These are phyloP conservation scores for Fusarium nisikadoi DNA, from an alignment of 2,329 filamentous ascomycete genomes.

Conservation along the genomic window DNA sequence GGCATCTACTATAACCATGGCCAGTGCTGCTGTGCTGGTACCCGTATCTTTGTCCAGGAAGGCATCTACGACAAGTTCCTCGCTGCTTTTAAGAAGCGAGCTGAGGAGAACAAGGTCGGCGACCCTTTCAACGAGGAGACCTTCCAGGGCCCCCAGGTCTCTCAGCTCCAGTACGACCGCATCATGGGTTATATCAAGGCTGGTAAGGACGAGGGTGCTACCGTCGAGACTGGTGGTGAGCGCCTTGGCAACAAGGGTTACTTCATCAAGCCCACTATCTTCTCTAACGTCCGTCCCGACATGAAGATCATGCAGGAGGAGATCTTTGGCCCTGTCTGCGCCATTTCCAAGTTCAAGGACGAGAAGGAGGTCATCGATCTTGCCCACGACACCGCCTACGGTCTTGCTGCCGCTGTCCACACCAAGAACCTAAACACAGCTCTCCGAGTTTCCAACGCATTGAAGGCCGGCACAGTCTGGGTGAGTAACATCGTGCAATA, in stretches of 20 bases:
- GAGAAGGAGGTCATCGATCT: slow-evolving; percentile 81
- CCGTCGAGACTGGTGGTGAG: slow-evolving; percentile 64
- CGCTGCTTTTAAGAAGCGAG: slow-evolving; percentile 80
- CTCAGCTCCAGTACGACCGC: slow-evolving; percentile 85
- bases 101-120: slow-evolving; percentile 79
- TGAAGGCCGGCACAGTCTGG: slow-evolving; percentile 77
- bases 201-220: slow-evolving; percentile 69
- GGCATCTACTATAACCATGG: slow-evolving; percentile 74
- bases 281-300: slow-evolving; percentile 80
- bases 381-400: slow-evolving; percentile 82
- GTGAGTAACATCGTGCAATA: slow-evolving; percentile 43
- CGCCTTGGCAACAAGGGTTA: slow-evolving; percentile 79
- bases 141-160: slow-evolving; percentile 91
- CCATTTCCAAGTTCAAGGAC: slow-evolving; percentile 86
- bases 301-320: slow-evolving; percentile 95
- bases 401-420: slow-evolving; percentile 85
- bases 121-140: slow-evolving; percentile 83
- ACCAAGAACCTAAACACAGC: slow-evolving; percentile 85
- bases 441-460: slow-evolving; percentile 78
- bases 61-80: slow-evolving; percentile 90
- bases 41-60: slow-evolving; percentile 87
- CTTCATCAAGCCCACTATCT: slow-evolving; percentile 93
- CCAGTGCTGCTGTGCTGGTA: slow-evolving; percentile 78
- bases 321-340: slow-evolving; percentile 89
- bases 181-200: slow-evolving; percentile 86